Percentiles rank a stretch among this genome's conserved stretches.
These are phyloP conservation scores for Jasminum sambac DNA, from an alignment of 257 asterid genomes.

Conservation along the genomic window DNA sequence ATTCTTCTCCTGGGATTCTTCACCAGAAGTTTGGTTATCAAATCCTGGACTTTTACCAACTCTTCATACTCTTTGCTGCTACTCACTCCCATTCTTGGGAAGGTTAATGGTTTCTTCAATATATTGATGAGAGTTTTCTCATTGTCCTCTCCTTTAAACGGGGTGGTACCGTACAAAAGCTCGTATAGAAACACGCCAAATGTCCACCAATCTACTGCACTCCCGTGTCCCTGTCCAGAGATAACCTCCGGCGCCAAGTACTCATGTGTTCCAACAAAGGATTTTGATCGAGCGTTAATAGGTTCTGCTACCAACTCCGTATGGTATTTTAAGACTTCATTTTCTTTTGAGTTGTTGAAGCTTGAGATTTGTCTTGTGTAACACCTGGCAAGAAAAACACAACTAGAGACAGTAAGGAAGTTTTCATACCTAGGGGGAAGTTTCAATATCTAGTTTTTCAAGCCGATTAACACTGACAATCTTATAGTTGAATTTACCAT, in stretches of 20 bases:
- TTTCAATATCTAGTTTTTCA: too few relatives aligned
- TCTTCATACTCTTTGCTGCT: slow-evolving; percentile 38
- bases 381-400: background rate
- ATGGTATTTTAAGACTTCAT: slow-evolving; percentile 18
- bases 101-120: slow-evolving; percentile 54
- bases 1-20: slow-evolving; percentile 64
- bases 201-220: slow-evolving; percentile 94
- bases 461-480: too few relatives aligned
- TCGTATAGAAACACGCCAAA: slow-evolving; percentile 69
- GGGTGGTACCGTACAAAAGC: slow-evolving; percentile 60
- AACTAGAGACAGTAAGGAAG: background rate
- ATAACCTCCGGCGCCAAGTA: slow-evolving; percentile 84
- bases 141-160: slow-evolving; percentile 67
- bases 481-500: too few relatives aligned
- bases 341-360: background rate
- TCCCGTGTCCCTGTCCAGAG: slow-evolving; percentile 83
- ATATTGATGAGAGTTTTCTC: slow-evolving; percentile 72
- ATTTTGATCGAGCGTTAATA: slow-evolving; percentile 60
- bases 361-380: background rate
- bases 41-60: slow-evolving; percentile 51
- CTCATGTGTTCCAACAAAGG: slow-evolving; percentile 85
- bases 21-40: slow-evolving; percentile 50
- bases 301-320: slow-evolving; percentile 72
- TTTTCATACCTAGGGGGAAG: too few relatives aligned
- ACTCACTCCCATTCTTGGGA: slow-evolving; percentile 41